These are phyloP conservation scores for Chamaecrista fasciculata DNA, from an alignment of 306 rosid species.

Conservation along the genomic window DNA sequence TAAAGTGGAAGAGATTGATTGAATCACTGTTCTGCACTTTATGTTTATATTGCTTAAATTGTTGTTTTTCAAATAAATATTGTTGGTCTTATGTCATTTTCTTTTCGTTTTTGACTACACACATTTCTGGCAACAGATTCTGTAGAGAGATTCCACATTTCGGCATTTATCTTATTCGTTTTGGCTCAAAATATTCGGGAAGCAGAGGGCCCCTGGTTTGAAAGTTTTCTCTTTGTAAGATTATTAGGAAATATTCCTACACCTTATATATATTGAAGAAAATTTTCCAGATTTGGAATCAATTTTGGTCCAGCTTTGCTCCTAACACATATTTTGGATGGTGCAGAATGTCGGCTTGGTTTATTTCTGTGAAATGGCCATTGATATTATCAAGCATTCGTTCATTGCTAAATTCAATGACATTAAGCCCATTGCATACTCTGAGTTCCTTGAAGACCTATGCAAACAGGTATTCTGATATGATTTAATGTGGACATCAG, in stretches of 20 bases:
- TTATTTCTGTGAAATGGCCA: constrained; percentile 75
- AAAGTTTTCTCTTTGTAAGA: constrained; percentile 78
- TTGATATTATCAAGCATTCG: constrained; percentile 93
- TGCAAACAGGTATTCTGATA: constrained; percentile 74
- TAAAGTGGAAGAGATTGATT: not conserved
- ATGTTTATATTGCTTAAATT: not conserved
- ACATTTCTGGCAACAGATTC: constrained; percentile 68
- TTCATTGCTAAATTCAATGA: constrained; percentile 93
- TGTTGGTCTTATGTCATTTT: constrained; percentile 17
- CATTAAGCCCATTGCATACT: constrained; percentile 80
- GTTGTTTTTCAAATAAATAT: not conserved
- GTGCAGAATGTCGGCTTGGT: constrained; percentile 80
- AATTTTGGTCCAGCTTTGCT: constrained; percentile 21
- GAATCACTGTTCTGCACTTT: constrained; percentile 10
- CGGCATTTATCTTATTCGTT: constrained; percentile 84
- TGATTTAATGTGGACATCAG: constrained; percentile 19
- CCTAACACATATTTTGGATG: constrained; percentile 38
- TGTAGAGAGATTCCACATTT: constrained; percentile 93
- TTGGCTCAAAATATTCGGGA: constrained; percentile 98
- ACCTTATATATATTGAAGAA: not conserved
- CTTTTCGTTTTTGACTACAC: not conserved
- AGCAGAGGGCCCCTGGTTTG: constrained; percentile 98
- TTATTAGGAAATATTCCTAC: constrained; percentile 19
- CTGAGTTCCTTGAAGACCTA: constrained; percentile 95
- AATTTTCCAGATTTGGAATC: not conserved